Base-by-base conservation (phyloP, 1,284 basidiomycete species). In the Grifola frondosa region DNA sequence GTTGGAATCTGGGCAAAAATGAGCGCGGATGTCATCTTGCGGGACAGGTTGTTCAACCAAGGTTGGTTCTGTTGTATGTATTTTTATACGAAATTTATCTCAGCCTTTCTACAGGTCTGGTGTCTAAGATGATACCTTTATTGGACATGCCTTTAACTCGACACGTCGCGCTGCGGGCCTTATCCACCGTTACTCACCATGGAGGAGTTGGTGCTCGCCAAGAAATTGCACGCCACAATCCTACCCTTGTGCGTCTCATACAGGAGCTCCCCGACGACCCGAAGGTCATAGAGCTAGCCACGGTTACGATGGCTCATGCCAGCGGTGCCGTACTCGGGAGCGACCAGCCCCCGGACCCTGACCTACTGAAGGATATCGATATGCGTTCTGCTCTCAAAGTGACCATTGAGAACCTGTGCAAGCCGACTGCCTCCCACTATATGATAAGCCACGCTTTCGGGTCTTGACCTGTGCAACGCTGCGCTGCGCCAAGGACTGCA, bases 1-100 rank as follows among this genome's bases (percentile, higher is more conserved):
- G 65, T 81, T 7, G 76, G 72, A 3, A 78, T 84, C 37, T 81
- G 75, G 50, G 71, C 77, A 9, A 78, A 76, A 50, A 77, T 83
- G 75, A 80, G 69, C 24, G 65, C 68, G 0, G 80, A 83, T 57
- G 66, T 75, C 3, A 64, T 81, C 30, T 59, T 82, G 38, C 65
- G 78, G 16, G 69, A 81, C 55, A 74, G 74, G 44, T 62, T 83
- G 12, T 72, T 78, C 50, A 65, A 70, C 21, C 68, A 70, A 67
- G 78, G 79, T 77, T 46, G 23, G 57, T 33, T 31, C 16, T n/a
- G 20, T 34, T 20, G 16, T 19, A 20, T 29, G 19, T 4, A 5
- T 5, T 22, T 19, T 19, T 8, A 30, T n/a, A 3, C 23, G 25
- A 36, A 36, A 8, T 24, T 22, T 20, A 19, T 25, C 1, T 20